A percentile compares a stretch with the other conserved stretches of the same genome.
Conservation (phyloP, 306 rosid genomes). For the Cicer cuneatum region DNA sequence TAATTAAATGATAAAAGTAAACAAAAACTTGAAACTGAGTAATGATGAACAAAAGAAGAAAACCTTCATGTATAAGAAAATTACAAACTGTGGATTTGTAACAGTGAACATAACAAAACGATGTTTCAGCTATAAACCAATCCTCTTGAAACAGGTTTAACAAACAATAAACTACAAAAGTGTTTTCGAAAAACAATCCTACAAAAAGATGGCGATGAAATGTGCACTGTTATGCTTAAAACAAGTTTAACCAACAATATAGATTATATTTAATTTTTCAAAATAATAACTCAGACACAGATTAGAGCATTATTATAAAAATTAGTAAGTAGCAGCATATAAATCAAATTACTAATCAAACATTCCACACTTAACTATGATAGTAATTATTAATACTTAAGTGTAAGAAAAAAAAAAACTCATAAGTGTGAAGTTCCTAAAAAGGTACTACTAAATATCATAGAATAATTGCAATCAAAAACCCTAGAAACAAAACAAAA, state of each 20-base stretch:
- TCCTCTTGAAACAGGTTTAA: no score
- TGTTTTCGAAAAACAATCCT: neutral
- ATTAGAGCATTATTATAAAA: neutral
- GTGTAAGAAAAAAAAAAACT: slow-evolving; percentile 11
- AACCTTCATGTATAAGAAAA: neutral
- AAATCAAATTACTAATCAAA: neutral
- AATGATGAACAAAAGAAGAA: neutral
- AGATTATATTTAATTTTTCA: neutral
- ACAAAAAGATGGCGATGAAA: neutral
- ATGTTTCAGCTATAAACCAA: no score
- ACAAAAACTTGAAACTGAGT: slow-evolving; percentile 3
- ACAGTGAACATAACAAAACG: no score
- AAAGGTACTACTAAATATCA: neutral
- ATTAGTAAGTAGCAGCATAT: neutral
- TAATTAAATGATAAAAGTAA: neutral
- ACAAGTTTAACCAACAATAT: neutral
- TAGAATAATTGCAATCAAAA: slow-evolving; percentile 27
- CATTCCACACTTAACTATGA: neutral
- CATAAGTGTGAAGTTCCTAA: slow-evolving; percentile 7
- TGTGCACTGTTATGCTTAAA: neutral
- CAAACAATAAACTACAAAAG: neutral
- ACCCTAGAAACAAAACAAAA: slow-evolving; percentile 32
- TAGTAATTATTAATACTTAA: neutral
- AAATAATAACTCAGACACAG: neutral
- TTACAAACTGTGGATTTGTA: no score